Conservation (phyloP, 169 alveolate species). For the Cryptosporidium ryanae region DNA sequence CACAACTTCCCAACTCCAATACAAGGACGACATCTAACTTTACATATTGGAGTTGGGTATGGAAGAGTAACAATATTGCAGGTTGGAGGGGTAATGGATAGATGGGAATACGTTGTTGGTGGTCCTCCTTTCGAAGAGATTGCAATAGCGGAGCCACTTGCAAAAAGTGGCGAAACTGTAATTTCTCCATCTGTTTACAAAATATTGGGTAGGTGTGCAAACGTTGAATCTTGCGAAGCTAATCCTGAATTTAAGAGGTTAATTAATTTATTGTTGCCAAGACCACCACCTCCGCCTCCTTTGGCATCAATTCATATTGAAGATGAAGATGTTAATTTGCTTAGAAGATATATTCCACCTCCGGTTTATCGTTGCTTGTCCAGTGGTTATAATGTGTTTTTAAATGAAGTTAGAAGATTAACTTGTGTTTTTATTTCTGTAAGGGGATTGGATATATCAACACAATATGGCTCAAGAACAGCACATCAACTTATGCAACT, state of each 20-base stretch:
- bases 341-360: constrained; percentile 82
- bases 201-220: constrained; percentile 50
- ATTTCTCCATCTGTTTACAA: constrained; percentile 79
- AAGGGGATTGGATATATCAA: constrained; percentile 80
- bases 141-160: constrained; percentile 83
- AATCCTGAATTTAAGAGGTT: constrained; percentile 72
- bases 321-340: constrained; percentile 75
- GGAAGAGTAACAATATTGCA: constrained; percentile 83
- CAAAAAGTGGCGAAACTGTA: constrained; percentile 85
- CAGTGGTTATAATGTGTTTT: constrained; percentile 81
- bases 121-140: constrained; percentile 86
- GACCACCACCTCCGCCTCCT: constrained; percentile 75
- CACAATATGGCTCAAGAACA: constrained; percentile 76
- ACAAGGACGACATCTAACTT: constrained; percentile 78
- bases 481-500: constrained; percentile 78
- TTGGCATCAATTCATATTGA: constrained; percentile 72
- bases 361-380: constrained; percentile 81
- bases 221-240: constrained; percentile 70
- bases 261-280: constrained; percentile 20
- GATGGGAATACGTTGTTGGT: constrained; percentile 82
- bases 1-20: constrained; percentile 85
- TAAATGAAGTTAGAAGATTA: constrained; percentile 84
- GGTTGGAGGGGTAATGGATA: constrained; percentile 84
- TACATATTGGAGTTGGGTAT: constrained; percentile 85
- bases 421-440: constrained; percentile 84